Percentiles rank a stretch among this genome's conserved stretches.
Evolutionary conservation across 805 yeast genomes (phyloP).

Genomic region (Yarrowia porcina): DNA sequence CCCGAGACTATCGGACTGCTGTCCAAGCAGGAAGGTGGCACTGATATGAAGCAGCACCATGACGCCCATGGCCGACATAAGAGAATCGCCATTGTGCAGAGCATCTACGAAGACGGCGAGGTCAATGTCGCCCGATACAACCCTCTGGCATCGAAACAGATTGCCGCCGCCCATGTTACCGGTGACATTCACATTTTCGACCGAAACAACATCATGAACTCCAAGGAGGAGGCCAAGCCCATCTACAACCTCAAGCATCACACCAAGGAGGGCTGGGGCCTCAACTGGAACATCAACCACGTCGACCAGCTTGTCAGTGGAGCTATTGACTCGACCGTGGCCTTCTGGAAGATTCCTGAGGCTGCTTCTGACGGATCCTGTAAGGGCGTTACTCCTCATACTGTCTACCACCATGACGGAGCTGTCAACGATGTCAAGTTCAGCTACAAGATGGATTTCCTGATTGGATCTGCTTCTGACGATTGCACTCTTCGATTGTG

Average conservation of each 20-base stretch:
- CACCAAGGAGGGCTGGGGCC: conserved; percentile 61
- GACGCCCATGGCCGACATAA: conserved; percentile 1
- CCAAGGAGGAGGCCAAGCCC: conserved; percentile 28
- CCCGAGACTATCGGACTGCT: conserved; percentile 10
- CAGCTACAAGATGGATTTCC: conserved; percentile 43
- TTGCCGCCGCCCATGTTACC: conserved; percentile 53
- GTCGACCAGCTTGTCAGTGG: conserved; percentile 54
- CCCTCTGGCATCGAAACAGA: conserved; percentile 45
- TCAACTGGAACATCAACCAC: conserved; percentile 58
- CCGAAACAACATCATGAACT: conserved; percentile 27
- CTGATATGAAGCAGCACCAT: not conserved
- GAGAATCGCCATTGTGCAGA: conserved; percentile 43
- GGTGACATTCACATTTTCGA: conserved; percentile 39
- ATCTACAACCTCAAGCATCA: conserved; percentile 42
- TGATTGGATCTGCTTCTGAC: conserved; percentile 72
- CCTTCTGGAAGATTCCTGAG: conserved; percentile 56
- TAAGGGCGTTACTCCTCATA: conserved; percentile 43
- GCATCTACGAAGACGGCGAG: conserved; percentile 65
- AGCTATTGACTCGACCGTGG: conserved; percentile 63
- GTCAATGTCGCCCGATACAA: conserved; percentile 60
- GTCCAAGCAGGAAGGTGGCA: not conserved
- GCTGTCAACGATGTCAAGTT: conserved; percentile 67
- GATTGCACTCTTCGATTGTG: conserved; percentile 59
- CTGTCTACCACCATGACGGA: conserved; percentile 51
- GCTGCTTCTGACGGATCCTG: conserved; percentile 1